Base-by-base conservation (phyloP, 495 filamentous ascomycete species). In the Penicillium crystallinum region DNA sequence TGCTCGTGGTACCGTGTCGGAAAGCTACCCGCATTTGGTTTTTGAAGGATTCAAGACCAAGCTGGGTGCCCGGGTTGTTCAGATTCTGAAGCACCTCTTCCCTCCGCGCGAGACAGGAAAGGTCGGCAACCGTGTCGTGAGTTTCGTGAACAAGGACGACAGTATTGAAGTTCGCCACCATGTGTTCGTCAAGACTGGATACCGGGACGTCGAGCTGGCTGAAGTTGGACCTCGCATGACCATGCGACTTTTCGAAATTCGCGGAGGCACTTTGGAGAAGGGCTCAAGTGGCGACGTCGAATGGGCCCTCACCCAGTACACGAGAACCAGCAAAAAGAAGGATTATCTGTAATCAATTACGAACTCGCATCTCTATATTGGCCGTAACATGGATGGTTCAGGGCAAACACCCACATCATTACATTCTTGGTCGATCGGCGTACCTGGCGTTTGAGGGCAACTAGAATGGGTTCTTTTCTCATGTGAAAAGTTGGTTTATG, bases 191-290 rank as follows among this genome's bases (percentile, higher is more conserved):
- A 84, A 85, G 69, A 93, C 89, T 6, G 82, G 87, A 14, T 93
- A 90, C 64, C 80, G 91, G 58, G 87, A 85, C 54, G 91, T 97
- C 10, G 92, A 97, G 70, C 71, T 98, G 54, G 88, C 90, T 15
- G 93, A 98, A 68, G 95, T 98, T 36, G 93, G 93, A 0, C 93
- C 93, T 4, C 78, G 93, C 49, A 95, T 97, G 87, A 95, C 91
- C 5, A 95, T 99, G 91, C 81, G 88, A 61, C 77, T 91, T 22
- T 99, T 97, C 71, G 90, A 96, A 67, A 95, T 99, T 53, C 78
- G 90, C 41, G 84, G 88, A 46, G 92, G 93, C n/a, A 93, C 92
- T 2, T 73, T 96, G 39, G 93, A 97, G 63, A 95, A 92, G 55
- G 71, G 68, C 61, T 95, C 95, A 57, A 88, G 90, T 57, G 92